Conservation (phyloP, 1,284 basidiomycete species). For the Trichosporon sp. region DNA sequence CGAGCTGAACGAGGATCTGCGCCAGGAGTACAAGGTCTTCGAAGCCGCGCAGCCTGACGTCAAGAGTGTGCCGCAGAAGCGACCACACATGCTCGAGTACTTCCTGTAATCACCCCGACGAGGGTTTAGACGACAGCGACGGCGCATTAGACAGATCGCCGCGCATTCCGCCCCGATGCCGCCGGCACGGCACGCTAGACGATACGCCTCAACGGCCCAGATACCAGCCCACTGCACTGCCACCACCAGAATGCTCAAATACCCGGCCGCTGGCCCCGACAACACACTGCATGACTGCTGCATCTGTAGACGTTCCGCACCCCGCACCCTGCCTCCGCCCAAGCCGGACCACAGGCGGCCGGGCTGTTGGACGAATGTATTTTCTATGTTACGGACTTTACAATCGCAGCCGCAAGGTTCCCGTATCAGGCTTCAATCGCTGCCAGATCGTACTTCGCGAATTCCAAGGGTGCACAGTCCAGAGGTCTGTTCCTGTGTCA, state of each 20-base stretch:
- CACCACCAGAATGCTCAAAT: background rate
- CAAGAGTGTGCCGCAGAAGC: slow-evolving; percentile 77
- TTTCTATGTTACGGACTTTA: slow-evolving; percentile 1
- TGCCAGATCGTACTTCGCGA: too few relatives aligned
- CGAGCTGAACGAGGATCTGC: slow-evolving; percentile 81
- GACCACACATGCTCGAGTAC: slow-evolving; percentile 55
- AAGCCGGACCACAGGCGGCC: background rate
- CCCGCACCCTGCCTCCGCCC: background rate
- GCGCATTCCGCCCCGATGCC: too few relatives aligned
- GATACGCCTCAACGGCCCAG: too few relatives aligned
- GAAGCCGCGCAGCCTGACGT: slow-evolving; percentile 59
- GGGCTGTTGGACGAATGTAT: background rate
- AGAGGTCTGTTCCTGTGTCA: too few relatives aligned
- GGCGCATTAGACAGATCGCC: background rate
- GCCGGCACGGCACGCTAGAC: background rate
- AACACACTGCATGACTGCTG: background rate
- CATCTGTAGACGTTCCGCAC: slow-evolving; percentile 7
- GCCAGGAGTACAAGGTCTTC: slow-evolving; percentile 83
- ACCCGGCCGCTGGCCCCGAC: background rate
- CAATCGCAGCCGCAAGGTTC: too few relatives aligned
- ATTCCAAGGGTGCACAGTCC: too few relatives aligned
- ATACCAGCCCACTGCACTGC: background rate
- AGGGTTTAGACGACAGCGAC: background rate
- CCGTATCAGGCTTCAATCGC: too few relatives aligned
- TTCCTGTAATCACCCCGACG: slow-evolving; percentile 29